Conservation (phyloP, 2,329 filamentous ascomycete species). For the Neofusicoccum kwambonambiense region DNA sequence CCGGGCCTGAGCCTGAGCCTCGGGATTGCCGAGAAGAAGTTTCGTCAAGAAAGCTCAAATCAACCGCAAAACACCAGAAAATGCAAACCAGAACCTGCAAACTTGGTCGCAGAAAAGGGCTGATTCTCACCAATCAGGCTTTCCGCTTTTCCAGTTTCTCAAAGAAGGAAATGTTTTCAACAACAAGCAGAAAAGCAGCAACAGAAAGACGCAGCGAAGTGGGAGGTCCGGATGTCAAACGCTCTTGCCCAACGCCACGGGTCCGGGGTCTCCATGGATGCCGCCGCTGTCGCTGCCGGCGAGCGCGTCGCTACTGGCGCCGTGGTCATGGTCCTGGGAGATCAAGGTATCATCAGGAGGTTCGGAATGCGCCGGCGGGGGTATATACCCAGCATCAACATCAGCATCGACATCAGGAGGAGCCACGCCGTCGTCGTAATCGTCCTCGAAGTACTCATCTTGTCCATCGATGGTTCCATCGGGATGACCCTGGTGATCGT, state of each 20-base stretch:
- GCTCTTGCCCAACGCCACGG: neutral
- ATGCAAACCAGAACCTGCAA: neutral
- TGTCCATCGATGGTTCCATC: slow-evolving; percentile 15
- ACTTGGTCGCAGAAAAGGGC: neutral
- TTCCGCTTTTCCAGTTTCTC: neutral
- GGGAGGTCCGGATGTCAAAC: neutral
- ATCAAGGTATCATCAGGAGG: slow-evolving; percentile 10
- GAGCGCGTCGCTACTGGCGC: neutral
- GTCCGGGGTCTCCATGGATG: neutral
- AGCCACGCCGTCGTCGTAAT: slow-evolving; percentile 11
- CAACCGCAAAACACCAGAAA: neutral
- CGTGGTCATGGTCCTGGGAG: slow-evolving; percentile 3
- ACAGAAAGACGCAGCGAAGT: neutral
- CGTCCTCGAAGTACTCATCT: slow-evolving; percentile 17
- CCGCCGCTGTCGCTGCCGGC: neutral
- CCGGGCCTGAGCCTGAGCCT: neutral
- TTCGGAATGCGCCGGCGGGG: slow-evolving; percentile 8
- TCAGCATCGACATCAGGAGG: slow-evolving; percentile 6
- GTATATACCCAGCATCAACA: slow-evolving; percentile 9
- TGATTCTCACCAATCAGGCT: neutral
- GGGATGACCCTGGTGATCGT: slow-evolving; percentile 12
- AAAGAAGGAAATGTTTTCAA: slow-evolving; percentile 1
- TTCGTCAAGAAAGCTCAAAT: neutral
- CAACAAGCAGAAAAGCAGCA: neutral
- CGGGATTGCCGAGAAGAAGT: neutral